Percentiles rank a stretch among this genome's conserved stretches.
phyloP scores from a whole-genome alignment of 2,329 filamentous ascomycete species.

The Fusarium austroafricanum region DNA sequence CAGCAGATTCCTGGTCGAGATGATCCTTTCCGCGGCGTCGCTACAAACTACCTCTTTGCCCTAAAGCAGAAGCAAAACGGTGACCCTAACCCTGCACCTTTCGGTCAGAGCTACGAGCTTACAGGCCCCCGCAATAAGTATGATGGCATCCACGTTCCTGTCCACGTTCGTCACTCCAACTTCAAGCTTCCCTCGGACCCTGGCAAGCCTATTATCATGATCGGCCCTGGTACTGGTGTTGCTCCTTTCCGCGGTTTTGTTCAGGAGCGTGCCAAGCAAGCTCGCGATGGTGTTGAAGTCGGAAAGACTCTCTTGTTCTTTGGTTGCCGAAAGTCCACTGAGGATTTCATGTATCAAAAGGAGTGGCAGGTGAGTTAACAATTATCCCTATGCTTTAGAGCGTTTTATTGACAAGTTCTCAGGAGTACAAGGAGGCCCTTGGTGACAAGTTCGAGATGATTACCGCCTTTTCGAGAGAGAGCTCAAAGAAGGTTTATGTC shows the following conservation, averaged over 20 bases:
- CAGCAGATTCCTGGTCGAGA: slow-evolving; percentile 80
- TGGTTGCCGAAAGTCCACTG: slow-evolving; percentile 85
- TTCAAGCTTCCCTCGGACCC: slow-evolving; percentile 99
- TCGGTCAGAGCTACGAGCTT: slow-evolving; percentile 88
- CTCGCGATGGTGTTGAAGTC: slow-evolving; percentile 81
- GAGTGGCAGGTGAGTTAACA: slow-evolving; percentile 85
- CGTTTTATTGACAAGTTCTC: slow-evolving; percentile 42
- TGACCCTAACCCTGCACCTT: slow-evolving; percentile 82
- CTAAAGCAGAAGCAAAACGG: slow-evolving; percentile 97
- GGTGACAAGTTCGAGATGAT: slow-evolving; percentile 91
- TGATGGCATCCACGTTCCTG: slow-evolving; percentile 91
- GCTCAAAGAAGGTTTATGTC: slow-evolving; percentile 91
- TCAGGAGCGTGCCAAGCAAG: slow-evolving; percentile 89
- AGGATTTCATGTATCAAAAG: slow-evolving; percentile 91
- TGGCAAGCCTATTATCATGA: slow-evolving; percentile 92
- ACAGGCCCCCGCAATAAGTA: slow-evolving; percentile 95
- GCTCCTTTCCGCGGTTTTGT: slow-evolving; percentile 96
- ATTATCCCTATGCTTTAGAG: too few relatives aligned
- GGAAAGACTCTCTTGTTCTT: slow-evolving; percentile 94
- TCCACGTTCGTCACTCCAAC: slow-evolving; percentile 97
- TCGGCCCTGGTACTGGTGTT: slow-evolving; percentile 95
- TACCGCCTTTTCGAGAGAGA: slow-evolving; percentile 94
- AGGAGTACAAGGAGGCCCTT: slow-evolving; percentile 86
- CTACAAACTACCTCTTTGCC: slow-evolving; percentile 95
- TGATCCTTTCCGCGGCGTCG: slow-evolving; percentile 89